Percentiles rank a stretch among this genome's conserved stretches.
Conservation (phyloP, 2,329 filamentous ascomycete species). For the Colletotrichum siamense region DNA sequence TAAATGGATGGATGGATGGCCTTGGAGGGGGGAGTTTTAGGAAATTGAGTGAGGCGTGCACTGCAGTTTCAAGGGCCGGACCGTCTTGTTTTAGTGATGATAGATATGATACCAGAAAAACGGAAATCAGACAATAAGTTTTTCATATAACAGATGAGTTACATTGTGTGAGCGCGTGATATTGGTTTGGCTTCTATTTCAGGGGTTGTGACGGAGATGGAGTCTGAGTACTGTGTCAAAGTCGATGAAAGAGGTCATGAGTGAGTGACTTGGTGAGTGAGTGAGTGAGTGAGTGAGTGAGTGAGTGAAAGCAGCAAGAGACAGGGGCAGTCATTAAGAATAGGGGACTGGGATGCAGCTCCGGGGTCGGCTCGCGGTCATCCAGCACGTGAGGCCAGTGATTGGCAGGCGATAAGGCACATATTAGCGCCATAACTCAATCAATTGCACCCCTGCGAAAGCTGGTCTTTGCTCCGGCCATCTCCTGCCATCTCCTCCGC, state of each 20-base stretch:
- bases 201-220: not conserved
- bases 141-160: not conserved
- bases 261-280: not conserved
- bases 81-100: not conserved
- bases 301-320: not conserved
- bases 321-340: not conserved
- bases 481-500: not conserved
- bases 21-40: not conserved
- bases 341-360: not conserved
- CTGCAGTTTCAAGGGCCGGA: not conserved
- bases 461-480: not conserved
- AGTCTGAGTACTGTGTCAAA: not conserved
- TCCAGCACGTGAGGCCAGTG: constrained; percentile 17
- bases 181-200: not conserved
- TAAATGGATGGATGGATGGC: not conserved
- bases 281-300: not conserved
- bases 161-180: not conserved
- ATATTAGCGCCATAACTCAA: constrained; percentile 6
- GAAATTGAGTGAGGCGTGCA: not conserved
- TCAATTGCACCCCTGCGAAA: not conserved
- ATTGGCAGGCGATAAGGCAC: constrained; percentile 21
- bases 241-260: not conserved
- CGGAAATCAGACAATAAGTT: not conserved
- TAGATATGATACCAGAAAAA: constrained; percentile 10
- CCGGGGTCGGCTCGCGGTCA: not conserved